A percentile compares a stretch with the other conserved stretches of the same genome.
Conservation (phyloP, 2,329 filamentous ascomycete genomes). For the Aspergillus neotritici region DNA sequence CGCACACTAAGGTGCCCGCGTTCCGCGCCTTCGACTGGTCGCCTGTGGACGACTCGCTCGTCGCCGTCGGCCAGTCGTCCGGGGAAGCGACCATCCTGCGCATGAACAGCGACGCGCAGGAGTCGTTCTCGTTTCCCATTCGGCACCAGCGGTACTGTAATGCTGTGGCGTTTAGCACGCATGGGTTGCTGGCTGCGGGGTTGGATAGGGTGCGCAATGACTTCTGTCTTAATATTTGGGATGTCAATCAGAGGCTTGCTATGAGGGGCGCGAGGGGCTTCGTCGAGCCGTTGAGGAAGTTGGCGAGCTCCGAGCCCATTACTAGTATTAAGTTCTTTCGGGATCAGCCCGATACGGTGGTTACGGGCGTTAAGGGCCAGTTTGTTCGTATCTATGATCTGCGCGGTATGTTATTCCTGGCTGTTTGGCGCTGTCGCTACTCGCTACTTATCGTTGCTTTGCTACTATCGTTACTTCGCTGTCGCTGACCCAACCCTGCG, state of each 20-base stretch:
- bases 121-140: slow-evolving; percentile 50
- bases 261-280: slow-evolving; percentile 30
- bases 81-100: slow-evolving; percentile 57
- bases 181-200: slow-evolving; percentile 55
- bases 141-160: slow-evolving; percentile 61
- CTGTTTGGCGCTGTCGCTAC: not conserved
- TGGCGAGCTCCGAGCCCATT: slow-evolving; percentile 58
- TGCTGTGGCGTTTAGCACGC: slow-evolving; percentile 55
- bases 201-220: slow-evolving; percentile 60
- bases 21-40: slow-evolving; percentile 65
- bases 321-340: slow-evolving; percentile 61
- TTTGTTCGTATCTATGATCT: slow-evolving; percentile 59
- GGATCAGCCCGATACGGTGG: slow-evolving; percentile 54
- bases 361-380: slow-evolving; percentile 56
- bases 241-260: slow-evolving; percentile 48
- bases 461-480: slow-evolving; percentile 1
- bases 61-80: slow-evolving; percentile 57
- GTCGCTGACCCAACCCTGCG: slow-evolving; percentile 4
- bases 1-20: slow-evolving; percentile 52
- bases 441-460: not conserved
- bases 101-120: slow-evolving; percentile 47
- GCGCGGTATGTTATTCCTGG: slow-evolving; percentile 42
- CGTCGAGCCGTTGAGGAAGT: slow-evolving; percentile 50
- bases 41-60: slow-evolving; percentile 51
- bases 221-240: slow-evolving; percentile 60